Base-by-base conservation (phyloP, 495 filamentous ascomycete species). In the Cudoniella acicularis region DNA sequence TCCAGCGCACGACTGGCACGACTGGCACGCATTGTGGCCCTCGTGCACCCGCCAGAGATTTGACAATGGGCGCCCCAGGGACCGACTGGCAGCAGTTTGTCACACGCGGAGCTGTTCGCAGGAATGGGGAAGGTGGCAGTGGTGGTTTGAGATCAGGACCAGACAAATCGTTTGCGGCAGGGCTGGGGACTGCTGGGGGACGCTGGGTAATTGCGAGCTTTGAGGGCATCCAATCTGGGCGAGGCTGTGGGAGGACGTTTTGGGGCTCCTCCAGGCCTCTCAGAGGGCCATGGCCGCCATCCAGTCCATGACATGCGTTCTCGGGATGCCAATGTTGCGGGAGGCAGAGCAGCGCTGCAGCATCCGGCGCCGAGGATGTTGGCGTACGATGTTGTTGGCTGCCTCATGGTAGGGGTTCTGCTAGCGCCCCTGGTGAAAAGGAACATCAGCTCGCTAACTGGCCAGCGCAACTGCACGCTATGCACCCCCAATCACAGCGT, bases 401-500 rank as follows among this genome's bases (percentile, higher is more conserved):
- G 30, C 30, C 30, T 4, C 4, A 36, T 13, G 30, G 30, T 36
- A 36, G 30, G 30, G 30, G 30, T 36, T 13, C 30, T 13, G 6
- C 30, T 36, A 36, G 30, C 30, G 57, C 49, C 4, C 23, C 24
- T 48, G 25, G 53, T 20, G 53, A 40, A 49, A 51, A 55, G 51
- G 59, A 22, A 60, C 59, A n/a, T 49, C 21, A 13, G 16, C 20
- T 13, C 1, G 10, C 22, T 45, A 26, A 61, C 56, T 41, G 59
- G 50, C 27, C 41, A 27, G 18, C 18, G 45, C 47, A 42, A 22
- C 52, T 26, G 3, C 30, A 30, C 26, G 22, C 40, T 48, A 54
- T 65, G 63, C 59, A 65, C 45, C n/a, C 40, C 1, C 21, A 49
- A 62, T 65, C 63, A 65, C 63, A 58, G 42, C 20, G 13, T 1